Base-by-base conservation (phyloP, 2,329 filamentous ascomycete species). In the Aureobasidium sp. region DNA sequence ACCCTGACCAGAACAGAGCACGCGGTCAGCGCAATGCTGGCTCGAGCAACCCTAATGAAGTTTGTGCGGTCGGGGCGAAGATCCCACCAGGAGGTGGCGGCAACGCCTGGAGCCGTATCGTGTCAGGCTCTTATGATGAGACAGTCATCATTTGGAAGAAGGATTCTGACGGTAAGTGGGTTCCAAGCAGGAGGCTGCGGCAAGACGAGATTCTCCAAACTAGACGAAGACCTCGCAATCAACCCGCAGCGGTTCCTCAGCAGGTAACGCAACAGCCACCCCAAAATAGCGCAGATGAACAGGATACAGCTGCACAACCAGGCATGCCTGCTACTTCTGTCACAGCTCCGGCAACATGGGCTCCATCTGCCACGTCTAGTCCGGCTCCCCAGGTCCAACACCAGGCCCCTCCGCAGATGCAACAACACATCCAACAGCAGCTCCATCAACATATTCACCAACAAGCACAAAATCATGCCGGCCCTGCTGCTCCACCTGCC, bases 71-170 rank as follows among this genome's bases (percentile, higher is more conserved):
- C 55, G 92, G 92, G 0, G 90, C 92, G 17, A 94, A 90, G 71
- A 81, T 97, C 2, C 93, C 93, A 1, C 92, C 93, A 0, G 93
- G 93, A 14, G 92, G 93, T 27, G 93, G 93, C 42, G 91, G 93
- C 29, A 90, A 90, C 69, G 87, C 83, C 67, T 97, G 93, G 79
- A 91, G 89, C 11, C 87, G 92, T n/a, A 99, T 99, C 63, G 91
- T 99, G 3, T 97, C 92, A 7, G 94, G 94, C 2, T 96, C 91
- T 0, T 99, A 99, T 68, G 94, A 99, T 68, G 91, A 96, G 76
- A 92, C 87, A 12, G 91, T 99, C 68, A 92, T 97, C 67, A 90
- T 99, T 62, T 99, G 94, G 94, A 88, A 89, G 67, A 87, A 90
- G 64, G 89, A 95, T 66, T 65, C 67, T 66, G 87, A 94, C 67